Evolutionary conservation across 345 rosid species (phyloP).

Genomic region (Lepidium didymum): DNA sequence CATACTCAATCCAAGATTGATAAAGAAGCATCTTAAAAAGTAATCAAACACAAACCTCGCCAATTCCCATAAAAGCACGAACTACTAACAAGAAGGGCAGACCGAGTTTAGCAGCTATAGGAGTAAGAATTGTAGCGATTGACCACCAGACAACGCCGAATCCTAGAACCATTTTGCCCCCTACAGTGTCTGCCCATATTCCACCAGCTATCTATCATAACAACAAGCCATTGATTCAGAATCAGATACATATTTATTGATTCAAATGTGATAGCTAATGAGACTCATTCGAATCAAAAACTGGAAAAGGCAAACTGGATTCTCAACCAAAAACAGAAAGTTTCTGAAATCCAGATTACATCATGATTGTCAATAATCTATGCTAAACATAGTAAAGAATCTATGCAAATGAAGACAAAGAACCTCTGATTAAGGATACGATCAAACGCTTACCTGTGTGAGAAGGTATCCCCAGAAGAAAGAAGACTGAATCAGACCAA

Average conservation of each 20-base stretch:
- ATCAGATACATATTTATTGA: background rate
- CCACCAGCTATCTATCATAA: slow-evolving; percentile 81
- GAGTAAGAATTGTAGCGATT: slow-evolving; percentile 73
- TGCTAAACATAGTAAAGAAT: too few species aligned
- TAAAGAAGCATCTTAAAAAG: background rate
- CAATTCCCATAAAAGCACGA: slow-evolving; percentile 93
- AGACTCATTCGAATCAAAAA: background rate
- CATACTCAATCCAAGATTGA: background rate
- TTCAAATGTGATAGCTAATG: background rate
- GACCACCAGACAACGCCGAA: slow-evolving; percentile 98
- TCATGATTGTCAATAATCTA: background rate
- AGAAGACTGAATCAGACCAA: slow-evolving; percentile 90
- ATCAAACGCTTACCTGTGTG: slow-evolving; percentile 49
- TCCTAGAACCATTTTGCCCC: slow-evolving; percentile 79
- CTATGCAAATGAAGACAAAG: background rate
- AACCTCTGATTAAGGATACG: background rate
- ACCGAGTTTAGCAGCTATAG: slow-evolving; percentile 84
- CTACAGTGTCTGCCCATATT: slow-evolving; percentile 91
- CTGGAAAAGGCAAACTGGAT: background rate
- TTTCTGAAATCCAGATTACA: background rate
- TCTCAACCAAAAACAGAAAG: background rate
- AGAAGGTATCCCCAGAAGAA: slow-evolving; percentile 98
- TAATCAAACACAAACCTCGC: slow-evolving; percentile 51
- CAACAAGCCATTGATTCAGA: background rate
- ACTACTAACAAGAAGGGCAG: slow-evolving; percentile 76